A percentile compares a stretch with the other conserved stretches of the same genome.
Evolutionary conservation across 2,329 filamentous ascomycete species (phyloP).

Genomic region (Cephalotrichum gorgonifer): DNA sequence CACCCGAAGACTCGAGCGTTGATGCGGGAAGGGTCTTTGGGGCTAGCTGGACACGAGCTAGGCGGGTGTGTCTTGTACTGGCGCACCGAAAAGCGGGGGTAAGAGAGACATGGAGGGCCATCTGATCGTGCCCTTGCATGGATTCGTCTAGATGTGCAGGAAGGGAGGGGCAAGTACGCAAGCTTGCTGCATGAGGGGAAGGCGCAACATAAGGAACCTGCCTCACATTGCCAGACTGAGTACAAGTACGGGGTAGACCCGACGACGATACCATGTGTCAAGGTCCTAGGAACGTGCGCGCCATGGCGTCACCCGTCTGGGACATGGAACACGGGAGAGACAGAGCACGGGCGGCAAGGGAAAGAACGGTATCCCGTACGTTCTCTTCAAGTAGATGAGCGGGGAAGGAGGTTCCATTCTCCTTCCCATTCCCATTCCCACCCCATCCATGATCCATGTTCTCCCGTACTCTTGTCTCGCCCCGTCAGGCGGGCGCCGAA

Average conservation of each 20-base stretch:
- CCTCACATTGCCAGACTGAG: too few relatives aligned
- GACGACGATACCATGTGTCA: not conserved
- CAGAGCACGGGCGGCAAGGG: not conserved
- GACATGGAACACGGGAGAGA: not conserved
- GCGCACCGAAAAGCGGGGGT: too few relatives aligned
- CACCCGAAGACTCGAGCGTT: too few relatives aligned
- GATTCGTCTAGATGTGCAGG: conserved; percentile 1
- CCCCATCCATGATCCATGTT: too few relatives aligned
- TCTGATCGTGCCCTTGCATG: conserved; percentile 2
- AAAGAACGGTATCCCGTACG: not conserved
- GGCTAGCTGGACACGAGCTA: too few relatives aligned
- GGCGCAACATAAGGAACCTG: too few relatives aligned
- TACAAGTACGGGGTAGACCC: too few relatives aligned
- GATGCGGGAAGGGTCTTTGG: too few relatives aligned
- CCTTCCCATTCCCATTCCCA: too few relatives aligned
- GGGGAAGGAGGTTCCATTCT: too few relatives aligned
- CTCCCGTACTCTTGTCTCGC: not conserved
- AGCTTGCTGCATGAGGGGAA: not conserved
- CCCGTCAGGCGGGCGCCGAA: not conserved
- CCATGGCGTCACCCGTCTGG: not conserved
- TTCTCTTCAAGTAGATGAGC: not conserved
- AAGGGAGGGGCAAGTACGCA: not conserved
- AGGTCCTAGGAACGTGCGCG: not conserved
- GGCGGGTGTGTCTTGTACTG: too few relatives aligned
- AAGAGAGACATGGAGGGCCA: not conserved